These are phyloP conservation scores for Kwoniella shandongensis DNA, from an alignment of 768 basidiomycete species.

Conservation along the genomic window DNA sequence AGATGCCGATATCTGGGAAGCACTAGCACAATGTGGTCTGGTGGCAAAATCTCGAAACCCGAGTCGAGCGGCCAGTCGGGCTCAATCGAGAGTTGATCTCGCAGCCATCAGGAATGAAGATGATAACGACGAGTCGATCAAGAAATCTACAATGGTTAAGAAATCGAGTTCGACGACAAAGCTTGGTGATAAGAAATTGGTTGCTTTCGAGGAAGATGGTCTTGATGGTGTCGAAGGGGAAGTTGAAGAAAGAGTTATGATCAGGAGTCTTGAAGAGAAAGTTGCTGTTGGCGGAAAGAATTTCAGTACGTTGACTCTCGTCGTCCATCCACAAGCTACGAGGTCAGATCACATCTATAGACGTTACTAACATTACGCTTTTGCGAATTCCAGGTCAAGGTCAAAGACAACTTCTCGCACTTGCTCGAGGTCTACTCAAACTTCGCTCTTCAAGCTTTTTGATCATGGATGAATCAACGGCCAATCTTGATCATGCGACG, in stretches of 20 bases:
- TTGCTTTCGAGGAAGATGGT: slow-evolving; percentile 17
- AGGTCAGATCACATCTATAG: too few relatives aligned
- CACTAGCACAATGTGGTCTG: slow-evolving; percentile 43
- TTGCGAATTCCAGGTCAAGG: slow-evolving; percentile 55
- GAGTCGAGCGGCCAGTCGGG: slow-evolving; percentile 29
- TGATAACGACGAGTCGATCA: slow-evolving; percentile 4
- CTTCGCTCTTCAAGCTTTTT: slow-evolving; percentile 61
- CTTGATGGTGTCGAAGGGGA: too few relatives aligned
- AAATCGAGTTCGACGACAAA: too few relatives aligned
- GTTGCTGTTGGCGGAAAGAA: slow-evolving; percentile 55
- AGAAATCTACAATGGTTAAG: too few relatives aligned
- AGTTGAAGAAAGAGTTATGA: slow-evolving; percentile 45
- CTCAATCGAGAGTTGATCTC: slow-evolving; percentile 9
- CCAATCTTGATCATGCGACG: slow-evolving; percentile 60
- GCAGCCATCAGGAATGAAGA: slow-evolving; percentile 6
- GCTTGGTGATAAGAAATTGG: background rate
- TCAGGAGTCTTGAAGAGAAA: slow-evolving; percentile 50
- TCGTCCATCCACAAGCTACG: slow-evolving; percentile 12
- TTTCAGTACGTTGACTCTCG: slow-evolving; percentile 50
- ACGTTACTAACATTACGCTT: too few relatives aligned
- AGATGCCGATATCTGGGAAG: slow-evolving; percentile 44
- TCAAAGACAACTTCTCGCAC: slow-evolving; percentile 63
- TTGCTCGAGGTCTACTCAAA: slow-evolving; percentile 58
- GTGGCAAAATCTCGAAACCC: slow-evolving; percentile 33
- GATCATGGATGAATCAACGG: slow-evolving; percentile 62